Evolutionary conservation across 495 filamentous ascomycete genomes (phyloP), one percentile per base, ranked within the genome.

Genomic region (Daldinia vernicosa): DNA sequence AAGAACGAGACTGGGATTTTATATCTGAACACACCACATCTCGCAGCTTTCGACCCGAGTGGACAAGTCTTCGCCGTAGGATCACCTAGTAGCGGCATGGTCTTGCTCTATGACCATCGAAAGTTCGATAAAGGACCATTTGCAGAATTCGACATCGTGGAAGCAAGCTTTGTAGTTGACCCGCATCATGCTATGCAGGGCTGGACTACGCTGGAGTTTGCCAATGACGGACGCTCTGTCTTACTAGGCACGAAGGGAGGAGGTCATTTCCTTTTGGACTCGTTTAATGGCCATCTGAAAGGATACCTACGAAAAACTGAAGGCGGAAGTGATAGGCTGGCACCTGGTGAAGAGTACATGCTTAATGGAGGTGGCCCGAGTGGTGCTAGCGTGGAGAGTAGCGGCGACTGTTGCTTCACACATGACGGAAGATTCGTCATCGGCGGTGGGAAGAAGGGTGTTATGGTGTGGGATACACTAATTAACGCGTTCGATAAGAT

Each of bases 111-210:
- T 80, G 96, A 99, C 79, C 86, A 93, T 67, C 89, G 93, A 51
- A 97, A 97, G 71, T 97, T 92, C 81, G 92, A 97, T 74, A 96
- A 95, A 74, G 84, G 88, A 3, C 96, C 96, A 0, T 96, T 99
- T 72, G 84, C 89, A 11, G 92, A 88, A 33, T 96, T 98, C 74
- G 94, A 98, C 71, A 81, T 96, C 24, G 76, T 88, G 0, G 84
- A 86, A 37, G 74, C 74, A 0, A 74, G 80, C 14, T 67, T 61
- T 4, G 69, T 69, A 2, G 76, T 80, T 15, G 80, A 84, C 17
- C 17, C 75, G 2, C 69, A 77, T 1, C 54, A 74, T 8, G 62
- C 70, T 3, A 89, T 80, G 80, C 89, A 80, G 71, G 85, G 79
- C 17, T 98, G 95, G 94, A 95, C 90, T 3, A 91, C 89, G 54